Percentiles rank a stretch among this genome's conserved stretches.
Evolutionary conservation across 306 rosid species (phyloP).

Genomic region (Adenanthera pavonina): DNA sequence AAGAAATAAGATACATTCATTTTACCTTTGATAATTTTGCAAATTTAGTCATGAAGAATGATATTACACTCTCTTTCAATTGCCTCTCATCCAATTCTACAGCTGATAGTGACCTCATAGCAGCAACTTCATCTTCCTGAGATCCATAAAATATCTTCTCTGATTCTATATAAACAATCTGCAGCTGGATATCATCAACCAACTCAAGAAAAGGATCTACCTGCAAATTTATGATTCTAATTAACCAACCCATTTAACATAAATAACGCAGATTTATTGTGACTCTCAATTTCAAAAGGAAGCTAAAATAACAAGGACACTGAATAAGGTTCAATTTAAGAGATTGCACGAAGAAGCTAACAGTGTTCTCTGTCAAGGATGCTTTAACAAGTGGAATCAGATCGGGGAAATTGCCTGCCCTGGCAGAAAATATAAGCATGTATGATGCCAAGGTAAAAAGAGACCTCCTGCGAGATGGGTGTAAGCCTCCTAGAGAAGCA

Average conservation of each 20-base stretch:
- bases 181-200: conserved; percentile 70
- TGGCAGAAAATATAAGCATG: conserved; percentile 89
- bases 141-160: conserved; percentile 60
- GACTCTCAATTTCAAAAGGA: conserved; percentile 22
- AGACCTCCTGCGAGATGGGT: conserved; percentile 85
- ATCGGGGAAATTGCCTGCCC: conserved; percentile 69
- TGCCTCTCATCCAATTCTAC: conserved; percentile 59
- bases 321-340: conserved; percentile 33
- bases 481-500: conserved; percentile 68
- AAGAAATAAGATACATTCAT: conserved; percentile 20
- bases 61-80: conserved; percentile 74
- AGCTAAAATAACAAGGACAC: conserved; percentile 21
- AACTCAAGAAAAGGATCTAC: conserved; percentile 88
- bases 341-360: conserved; percentile 44
- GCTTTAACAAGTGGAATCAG: conserved; percentile 77
- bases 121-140: conserved; percentile 73
- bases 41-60: conserved; percentile 67
- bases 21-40: conserved; percentile 76
- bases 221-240: conserved; percentile 53
- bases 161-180: conserved; percentile 59
- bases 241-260: conserved; percentile 32
- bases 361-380: conserved; percentile 62
- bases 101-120: conserved; percentile 66
- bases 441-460: conserved; percentile 83
- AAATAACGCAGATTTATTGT: conserved; percentile 1